Base-by-base conservation (phyloP, 176 grass and related monocot genomes). In the Guadua angustifolia region DNA sequence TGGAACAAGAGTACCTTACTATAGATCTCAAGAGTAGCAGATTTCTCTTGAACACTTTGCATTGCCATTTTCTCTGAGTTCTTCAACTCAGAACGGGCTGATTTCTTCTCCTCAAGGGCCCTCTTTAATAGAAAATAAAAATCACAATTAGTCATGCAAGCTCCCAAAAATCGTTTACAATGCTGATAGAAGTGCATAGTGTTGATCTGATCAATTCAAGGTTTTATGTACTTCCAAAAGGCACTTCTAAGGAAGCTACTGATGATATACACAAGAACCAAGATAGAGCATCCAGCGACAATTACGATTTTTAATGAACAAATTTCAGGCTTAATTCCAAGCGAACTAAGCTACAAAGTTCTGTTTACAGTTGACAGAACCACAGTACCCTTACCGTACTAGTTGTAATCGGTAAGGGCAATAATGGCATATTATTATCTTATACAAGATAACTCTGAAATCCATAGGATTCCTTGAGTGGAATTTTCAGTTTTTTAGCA, bases 21-120 rank as follows among this genome's bases (percentile, higher is more conserved):
- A 44, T 86, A 85, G 55, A 86, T 70, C 75, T 98, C 95, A 82
- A 93, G 66, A 71, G 71, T 83, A 53, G 58, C 15, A 61, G 80
- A 83, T 92, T 95, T 98, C 80, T 98, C 91, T 69, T 93, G 85
- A 50, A 87, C 73, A 52, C 83, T 93, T 35, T 89, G 93, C 47
- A 45, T 85, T 85, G 87, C 66, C 71, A 83, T 79, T 77, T 92
- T 98, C 86, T 92, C 87, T 6, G 69, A 66, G 17, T 88, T 94
- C 85, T 87, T 98, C 73, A 91, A 79, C 49, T 93, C 77, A 74
- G 79, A 63, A 82, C 79, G 89, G 50, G 47, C 63, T 40, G 79
- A 64, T 56, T 92, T 98, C 80, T 93, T 98, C 77, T 95, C 95
- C 67, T 95, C 95, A 25, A 95, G 69, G 10, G 79, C 89, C 49